Evolutionary conservation across 148 eudicot species (phyloP).

Genomic region (Tetragonia tetragonoides): DNA sequence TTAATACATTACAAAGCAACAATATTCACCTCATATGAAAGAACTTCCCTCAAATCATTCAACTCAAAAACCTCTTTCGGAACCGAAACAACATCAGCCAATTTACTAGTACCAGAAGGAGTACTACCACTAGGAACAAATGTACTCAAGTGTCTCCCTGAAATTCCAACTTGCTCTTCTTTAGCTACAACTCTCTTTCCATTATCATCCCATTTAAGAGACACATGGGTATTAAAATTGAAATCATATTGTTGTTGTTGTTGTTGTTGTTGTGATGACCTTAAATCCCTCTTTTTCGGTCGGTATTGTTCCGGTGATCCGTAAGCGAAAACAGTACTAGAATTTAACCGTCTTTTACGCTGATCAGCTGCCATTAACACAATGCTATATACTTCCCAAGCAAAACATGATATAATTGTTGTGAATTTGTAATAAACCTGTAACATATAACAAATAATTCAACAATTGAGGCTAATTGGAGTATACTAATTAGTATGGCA

Average conservation of each 20-base stretch:
- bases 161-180: constrained; percentile 72
- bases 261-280: constrained; percentile 11
- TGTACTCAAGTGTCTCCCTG: constrained; percentile 54
- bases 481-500: neutral
- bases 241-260: constrained; percentile 26
- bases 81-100: constrained; percentile 68
- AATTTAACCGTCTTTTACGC: constrained; percentile 56
- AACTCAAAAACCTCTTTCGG: constrained; percentile 70
- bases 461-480: neutral
- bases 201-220: constrained; percentile 85
- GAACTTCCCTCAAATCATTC: constrained; percentile 54
- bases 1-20: neutral
- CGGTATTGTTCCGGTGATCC: constrained; percentile 39
- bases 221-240: constrained; percentile 44
- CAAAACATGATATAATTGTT: constrained; percentile 17
- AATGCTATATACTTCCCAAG: constrained; percentile 26
- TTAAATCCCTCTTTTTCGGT: constrained; percentile 56
- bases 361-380: constrained; percentile 83
- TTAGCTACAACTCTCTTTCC: constrained; percentile 68
- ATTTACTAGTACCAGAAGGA: constrained; percentile 34
- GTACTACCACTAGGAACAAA: constrained; percentile 28
- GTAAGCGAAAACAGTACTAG: constrained; percentile 34
- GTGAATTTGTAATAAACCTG: neutral
- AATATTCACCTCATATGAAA: constrained; percentile 65
- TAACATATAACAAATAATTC: neutral